These are phyloP conservation scores for Themeda triandra DNA, from an alignment of 176 grass and related monocot species.

Conservation along the genomic window DNA sequence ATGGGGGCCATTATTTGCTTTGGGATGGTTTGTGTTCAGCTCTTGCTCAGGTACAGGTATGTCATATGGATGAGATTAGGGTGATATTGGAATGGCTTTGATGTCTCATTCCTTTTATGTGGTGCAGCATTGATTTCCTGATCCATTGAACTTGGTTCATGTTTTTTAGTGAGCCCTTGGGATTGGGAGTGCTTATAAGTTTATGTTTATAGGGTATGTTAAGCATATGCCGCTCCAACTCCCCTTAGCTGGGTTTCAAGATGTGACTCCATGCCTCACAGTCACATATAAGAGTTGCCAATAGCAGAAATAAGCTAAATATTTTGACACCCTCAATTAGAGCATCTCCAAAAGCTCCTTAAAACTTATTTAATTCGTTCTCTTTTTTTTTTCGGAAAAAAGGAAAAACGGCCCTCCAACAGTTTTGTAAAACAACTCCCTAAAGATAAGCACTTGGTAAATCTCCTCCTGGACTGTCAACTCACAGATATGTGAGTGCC, in stretches of 20 bases:
- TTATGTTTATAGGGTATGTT: not conserved
- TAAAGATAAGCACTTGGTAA: not conserved
- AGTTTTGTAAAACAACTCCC: not conserved
- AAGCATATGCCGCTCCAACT: not conserved
- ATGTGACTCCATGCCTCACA: not conserved
- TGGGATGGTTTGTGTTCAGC: not conserved
- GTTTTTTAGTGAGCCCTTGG: not conserved
- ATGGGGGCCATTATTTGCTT: not conserved
- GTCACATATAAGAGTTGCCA: not conserved
- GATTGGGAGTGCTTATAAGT: not conserved
- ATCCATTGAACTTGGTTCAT: not conserved
- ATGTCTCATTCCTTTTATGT: not conserved
- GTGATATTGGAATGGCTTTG: not conserved
- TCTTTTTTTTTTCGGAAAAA: not conserved
- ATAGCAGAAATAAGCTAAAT: not conserved
- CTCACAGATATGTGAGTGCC: not conserved
- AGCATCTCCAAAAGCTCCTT: not conserved
- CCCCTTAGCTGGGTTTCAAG: not conserved
- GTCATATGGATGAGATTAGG: not conserved
- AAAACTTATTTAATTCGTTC: not conserved
- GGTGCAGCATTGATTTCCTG: not conserved
- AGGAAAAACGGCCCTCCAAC: not conserved
- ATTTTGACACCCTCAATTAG: not conserved
- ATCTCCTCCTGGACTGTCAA: not conserved
- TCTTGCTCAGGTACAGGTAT: not conserved